phyloP scores from a whole-genome alignment of 1,284 basidiomycete genomes.

The Salmacisia buchloeana region DNA sequence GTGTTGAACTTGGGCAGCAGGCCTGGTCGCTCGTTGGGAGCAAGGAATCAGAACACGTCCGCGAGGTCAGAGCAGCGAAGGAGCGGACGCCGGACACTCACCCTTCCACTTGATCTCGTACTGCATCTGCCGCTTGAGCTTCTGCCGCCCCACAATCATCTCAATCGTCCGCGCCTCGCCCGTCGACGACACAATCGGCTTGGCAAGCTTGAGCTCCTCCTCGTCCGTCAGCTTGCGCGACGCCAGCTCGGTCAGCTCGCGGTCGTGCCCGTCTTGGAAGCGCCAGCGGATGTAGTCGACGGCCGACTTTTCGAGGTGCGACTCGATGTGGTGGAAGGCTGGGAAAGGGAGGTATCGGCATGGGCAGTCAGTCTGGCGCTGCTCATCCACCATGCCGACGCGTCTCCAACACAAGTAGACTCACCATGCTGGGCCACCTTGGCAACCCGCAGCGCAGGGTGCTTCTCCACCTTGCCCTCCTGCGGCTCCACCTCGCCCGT shows the following conservation, averaged over 20 bases:
- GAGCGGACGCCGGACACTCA: neutral
- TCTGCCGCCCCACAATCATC: constrained; percentile 90
- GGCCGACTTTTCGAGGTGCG: constrained; percentile 49
- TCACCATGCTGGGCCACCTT: constrained; percentile 89
- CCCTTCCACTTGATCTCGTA: constrained; percentile 89
- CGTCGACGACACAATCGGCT: constrained; percentile 84
- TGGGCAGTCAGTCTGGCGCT: constrained; percentile 26
- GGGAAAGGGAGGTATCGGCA: neutral
- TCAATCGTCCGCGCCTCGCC: constrained; percentile 84
- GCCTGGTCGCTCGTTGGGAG: too few relatives aligned
- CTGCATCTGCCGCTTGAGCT: constrained; percentile 86
- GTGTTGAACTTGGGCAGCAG: constrained; percentile 87
- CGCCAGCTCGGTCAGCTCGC: constrained; percentile 82
- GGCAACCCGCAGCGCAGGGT: constrained; percentile 88
- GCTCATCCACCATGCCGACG: neutral
- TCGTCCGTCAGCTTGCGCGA: constrained; percentile 85
- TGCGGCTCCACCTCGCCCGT: constrained; percentile 93
- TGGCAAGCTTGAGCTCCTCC: constrained; percentile 74
- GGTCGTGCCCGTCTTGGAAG: constrained; percentile 97
- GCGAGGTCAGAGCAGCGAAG: neutral
- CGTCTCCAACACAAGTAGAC: constrained; percentile 68
- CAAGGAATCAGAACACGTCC: neutral
- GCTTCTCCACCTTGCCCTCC: constrained; percentile 89
- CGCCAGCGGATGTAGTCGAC: constrained; percentile 70
- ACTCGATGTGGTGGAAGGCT: constrained; percentile 48